Evolutionary conservation across 257 asterid genomes (phyloP), one percentile per base, ranked within the genome.

Genomic region (Ehretia macrophylla): DNA sequence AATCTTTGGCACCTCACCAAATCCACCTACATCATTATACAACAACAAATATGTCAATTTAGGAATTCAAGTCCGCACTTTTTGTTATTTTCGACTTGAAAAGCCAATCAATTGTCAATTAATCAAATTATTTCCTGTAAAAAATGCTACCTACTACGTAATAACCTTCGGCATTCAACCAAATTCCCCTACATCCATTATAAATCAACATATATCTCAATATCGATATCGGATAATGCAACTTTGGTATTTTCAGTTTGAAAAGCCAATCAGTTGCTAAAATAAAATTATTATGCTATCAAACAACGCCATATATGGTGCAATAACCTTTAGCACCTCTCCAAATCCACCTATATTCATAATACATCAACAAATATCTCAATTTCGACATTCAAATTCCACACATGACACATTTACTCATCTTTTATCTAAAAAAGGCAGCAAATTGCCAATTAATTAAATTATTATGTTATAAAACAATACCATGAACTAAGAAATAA

Each of bases 241-340:
- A 6, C 11, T 38, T 38, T 48, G 53, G 5, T 38, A 11, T 38
- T 38, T 38, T 38, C 44, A 38, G 11, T 38, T 38, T 38, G 44
- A 5, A 38, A 38, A 38, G 11, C 11, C 44, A 38, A 38, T 38
- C 44, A 38, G 11, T n/a, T n/a, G n/a, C n/a, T n/a, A n/a, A n/a
- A n/a, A n/a, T n/a, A n/a, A n/a, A n/a, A n/a, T n/a, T 22, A 88
- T 75, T 13, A 85, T 70, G 75, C 78, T 82, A 63, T 86, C 91
- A 62, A 86, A 86, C 48, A 88, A 45, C 3, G 80, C 91, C 84
- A 81, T 82, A 62, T 92, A 92, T n/a, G 78, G 75, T 12, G 97
- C 86, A 13, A 62, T 4, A 23, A 72, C 39, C 68, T 51, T 76
- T 0, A 83, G 78, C n/a, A 73, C 75, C 80, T 79, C 86, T 8